Evolutionary conservation across 345 rosid species (phyloP), one percentile per base, ranked within the genome.

Genomic region (Stellera chamaejasme): DNA sequence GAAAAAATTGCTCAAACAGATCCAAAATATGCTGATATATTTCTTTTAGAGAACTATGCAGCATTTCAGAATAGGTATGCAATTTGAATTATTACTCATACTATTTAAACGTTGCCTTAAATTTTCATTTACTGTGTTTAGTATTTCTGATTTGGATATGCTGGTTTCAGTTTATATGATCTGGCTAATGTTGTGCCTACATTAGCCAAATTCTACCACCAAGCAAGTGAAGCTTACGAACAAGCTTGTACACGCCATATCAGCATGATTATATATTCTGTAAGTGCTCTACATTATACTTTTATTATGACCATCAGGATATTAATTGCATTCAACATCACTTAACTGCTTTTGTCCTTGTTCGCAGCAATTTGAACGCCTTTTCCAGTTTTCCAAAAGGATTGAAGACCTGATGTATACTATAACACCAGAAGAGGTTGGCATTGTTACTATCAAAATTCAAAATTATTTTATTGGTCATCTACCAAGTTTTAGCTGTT

Each of bases 141-240:
- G 43, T 49, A 44, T 19, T 53, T 27, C 66, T 83, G 62, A 75
- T 65, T 27, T 51, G 64, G 58, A 55, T 45, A 48, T 77, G 14
- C 68, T 11, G 39, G 4, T 26, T 77, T 76, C 84, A 94, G 99
- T 75, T 72, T 90, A 72, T 94, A 90, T 79, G 97, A 94, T 67
- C 80, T 94, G 52, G 99, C 99, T 49, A 94, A 94, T 73, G 88
- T 90, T 43, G 96, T 94, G 56, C 92, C 97, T 25, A 90, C 87
- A 13, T 80, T 94, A 70, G 99, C 97, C 72, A 94, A 94, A 76
- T 94, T 90, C 64, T 94, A 94, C 75, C 97, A 94, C 75, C 99
- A 87, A 79, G 99, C 99, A 47, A 90, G 96, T 68, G 99, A 93
- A 80, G 83, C 92, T 66, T 90, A 93, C 73, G 99, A 90, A 70